phyloP scores from a whole-genome alignment of 352 stramenopile genomes.

The Phytophthora meadii region DNA sequence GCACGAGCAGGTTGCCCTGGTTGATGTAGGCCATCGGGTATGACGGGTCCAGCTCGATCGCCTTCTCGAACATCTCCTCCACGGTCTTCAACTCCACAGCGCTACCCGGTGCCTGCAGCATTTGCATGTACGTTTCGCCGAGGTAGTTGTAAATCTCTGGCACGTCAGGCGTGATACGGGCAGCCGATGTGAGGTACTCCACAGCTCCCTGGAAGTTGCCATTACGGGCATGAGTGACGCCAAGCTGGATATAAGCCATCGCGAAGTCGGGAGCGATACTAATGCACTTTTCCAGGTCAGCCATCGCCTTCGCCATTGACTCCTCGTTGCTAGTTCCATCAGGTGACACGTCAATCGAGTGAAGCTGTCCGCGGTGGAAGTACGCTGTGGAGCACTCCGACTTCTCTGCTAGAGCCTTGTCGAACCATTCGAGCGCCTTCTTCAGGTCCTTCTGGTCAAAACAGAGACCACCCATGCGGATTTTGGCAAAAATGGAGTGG shows the following conservation, averaged over 20 bases:
- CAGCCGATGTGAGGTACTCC: slow-evolving; percentile 68
- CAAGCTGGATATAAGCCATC: slow-evolving; percentile 87
- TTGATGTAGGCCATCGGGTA: slow-evolving; percentile 91
- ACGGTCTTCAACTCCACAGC: slow-evolving; percentile 63
- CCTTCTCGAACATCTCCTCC: slow-evolving; percentile 84
- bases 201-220: slow-evolving; percentile 79
- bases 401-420: slow-evolving; percentile 75
- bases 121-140: slow-evolving; percentile 89
- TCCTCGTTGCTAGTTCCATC: slow-evolving; percentile 62
- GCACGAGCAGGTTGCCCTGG: slow-evolving; percentile 81
- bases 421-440: slow-evolving; percentile 78
- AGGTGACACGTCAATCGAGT: slow-evolving; percentile 74
- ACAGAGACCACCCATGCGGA: slow-evolving; percentile 81
- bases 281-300: slow-evolving; percentile 78
- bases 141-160: slow-evolving; percentile 89
- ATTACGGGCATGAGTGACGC: slow-evolving; percentile 74
- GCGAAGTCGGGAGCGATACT: slow-evolving; percentile 74
- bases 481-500: slow-evolving; percentile 82
- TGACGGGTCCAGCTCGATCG: slow-evolving; percentile 77
- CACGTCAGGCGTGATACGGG: slow-evolving; percentile 72
- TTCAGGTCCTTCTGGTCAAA: slow-evolving; percentile 86
- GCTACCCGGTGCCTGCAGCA: slow-evolving; percentile 63
- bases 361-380: slow-evolving; percentile 84
- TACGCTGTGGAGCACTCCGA: slow-evolving; percentile 73
- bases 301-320: slow-evolving; percentile 60